phyloP scores from a whole-genome alignment of 176 grass and related monocot species.

The Puccinellia tenuiflora region DNA sequence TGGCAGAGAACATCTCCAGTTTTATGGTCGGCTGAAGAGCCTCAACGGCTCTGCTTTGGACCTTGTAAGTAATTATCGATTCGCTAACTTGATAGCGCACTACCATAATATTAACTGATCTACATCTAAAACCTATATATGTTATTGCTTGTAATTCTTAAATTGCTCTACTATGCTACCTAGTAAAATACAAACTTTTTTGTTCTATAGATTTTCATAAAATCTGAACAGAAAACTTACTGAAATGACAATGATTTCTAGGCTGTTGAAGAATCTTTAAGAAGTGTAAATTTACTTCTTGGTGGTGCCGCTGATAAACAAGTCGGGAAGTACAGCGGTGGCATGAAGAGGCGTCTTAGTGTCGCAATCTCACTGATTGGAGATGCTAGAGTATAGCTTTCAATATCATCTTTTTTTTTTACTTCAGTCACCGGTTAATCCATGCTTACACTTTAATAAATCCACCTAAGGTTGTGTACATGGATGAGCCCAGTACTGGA shows the following conservation, averaged over 20 bases:
- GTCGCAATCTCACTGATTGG: conserved; percentile 69
- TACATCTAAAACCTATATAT: not conserved
- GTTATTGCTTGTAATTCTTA: not conserved
- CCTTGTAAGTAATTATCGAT: conserved; percentile 26
- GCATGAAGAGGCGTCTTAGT: conserved; percentile 70
- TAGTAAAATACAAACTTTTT: not conserved
- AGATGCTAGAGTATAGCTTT: conserved; percentile 45
- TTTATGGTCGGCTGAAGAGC: conserved; percentile 64
- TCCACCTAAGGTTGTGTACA: conserved; percentile 47
- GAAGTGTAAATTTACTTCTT: conserved; percentile 55
- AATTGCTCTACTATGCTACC: not conserved
- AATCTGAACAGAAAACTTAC: not conserved
- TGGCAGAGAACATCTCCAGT: conserved; percentile 70
- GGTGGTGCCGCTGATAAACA: conserved; percentile 56
- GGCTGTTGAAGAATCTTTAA: conserved; percentile 60
- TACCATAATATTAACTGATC: not conserved
- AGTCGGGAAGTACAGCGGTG: conserved; percentile 65
- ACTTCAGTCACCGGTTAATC: not conserved
- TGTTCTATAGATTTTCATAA: not conserved
- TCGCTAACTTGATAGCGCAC: not conserved
- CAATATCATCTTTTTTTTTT: conserved; percentile 1
- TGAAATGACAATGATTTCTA: conserved; percentile 26
- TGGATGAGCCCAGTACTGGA: conserved; percentile 79
- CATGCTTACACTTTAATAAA: not conserved
- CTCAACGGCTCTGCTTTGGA: conserved; percentile 42